Evolutionary conservation across 2,329 filamentous ascomycete genomes (phyloP).

Genomic region (Aspergillus oerlinghausenensis): DNA sequence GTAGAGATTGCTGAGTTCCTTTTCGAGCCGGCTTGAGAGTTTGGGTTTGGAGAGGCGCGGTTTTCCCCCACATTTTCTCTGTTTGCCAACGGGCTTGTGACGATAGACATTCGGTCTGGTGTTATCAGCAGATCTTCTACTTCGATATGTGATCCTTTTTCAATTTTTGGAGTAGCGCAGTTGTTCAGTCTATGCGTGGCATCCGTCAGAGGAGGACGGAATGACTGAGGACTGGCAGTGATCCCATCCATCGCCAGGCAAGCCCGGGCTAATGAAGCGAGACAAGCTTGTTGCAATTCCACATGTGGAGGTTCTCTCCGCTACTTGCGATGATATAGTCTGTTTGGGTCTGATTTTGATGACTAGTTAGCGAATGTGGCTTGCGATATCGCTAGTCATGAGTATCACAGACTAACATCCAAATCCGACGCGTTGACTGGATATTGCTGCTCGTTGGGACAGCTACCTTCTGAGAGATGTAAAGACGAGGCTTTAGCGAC

Average conservation of each 20-base stretch:
- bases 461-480: neutral
- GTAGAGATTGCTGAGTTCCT: slow-evolving; percentile 52
- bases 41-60: slow-evolving; percentile 49
- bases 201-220: slow-evolving; percentile 44
- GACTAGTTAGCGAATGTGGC: neutral
- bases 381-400: neutral
- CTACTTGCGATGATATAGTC: no score
- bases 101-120: slow-evolving; percentile 25
- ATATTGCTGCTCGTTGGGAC: neutral
- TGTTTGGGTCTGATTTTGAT: neutral
- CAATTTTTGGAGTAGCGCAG: slow-evolving; percentile 22
- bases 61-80: slow-evolving; percentile 44
- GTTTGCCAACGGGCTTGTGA: slow-evolving; percentile 23
- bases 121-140: slow-evolving; percentile 14
- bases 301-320: neutral
- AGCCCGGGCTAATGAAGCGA: slow-evolving; percentile 4
- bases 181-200: slow-evolving; percentile 48
- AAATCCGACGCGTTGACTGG: neutral
- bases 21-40: slow-evolving; percentile 47
- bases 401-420: neutral
- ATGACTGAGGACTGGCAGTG: slow-evolving; percentile 11
- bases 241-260: slow-evolving; percentile 23
- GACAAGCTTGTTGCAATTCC: slow-evolving; percentile 9
- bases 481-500: neutral
- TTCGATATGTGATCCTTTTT: slow-evolving; percentile 10